Percentiles rank a stretch among this genome's conserved stretches.
phyloP scores from a whole-genome alignment of 2,329 filamentous ascomycete genomes.

The Fusarium beomiforme region DNA sequence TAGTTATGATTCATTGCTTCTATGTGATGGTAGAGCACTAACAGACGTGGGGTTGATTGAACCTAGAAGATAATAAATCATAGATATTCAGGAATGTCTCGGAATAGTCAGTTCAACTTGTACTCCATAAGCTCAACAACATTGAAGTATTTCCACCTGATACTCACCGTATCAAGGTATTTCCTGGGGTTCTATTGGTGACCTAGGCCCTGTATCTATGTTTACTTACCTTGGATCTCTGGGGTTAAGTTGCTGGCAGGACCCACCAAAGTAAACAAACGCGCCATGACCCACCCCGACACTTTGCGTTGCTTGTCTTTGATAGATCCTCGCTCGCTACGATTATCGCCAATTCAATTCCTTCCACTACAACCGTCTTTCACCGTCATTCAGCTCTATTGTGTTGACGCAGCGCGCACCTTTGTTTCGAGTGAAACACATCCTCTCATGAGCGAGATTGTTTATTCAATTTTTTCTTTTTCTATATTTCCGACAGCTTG shows the following conservation, averaged over 20 bases:
- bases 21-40: not conserved
- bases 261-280: conserved; percentile 50
- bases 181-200: not conserved
- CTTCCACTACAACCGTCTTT: conserved; percentile 27
- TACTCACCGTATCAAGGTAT: not conserved
- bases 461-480: conserved; percentile 17
- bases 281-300: conserved; percentile 41
- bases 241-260: conserved; percentile 4
- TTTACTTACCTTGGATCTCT: conserved; percentile 30
- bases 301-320: conserved; percentile 16
- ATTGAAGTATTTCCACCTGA: not conserved
- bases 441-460: conserved; percentile 34
- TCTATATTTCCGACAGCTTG: conserved; percentile 7
- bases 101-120: not conserved
- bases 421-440: conserved; percentile 4
- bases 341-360: conserved; percentile 32
- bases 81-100: not conserved
- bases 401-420: conserved; percentile 9
- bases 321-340: conserved; percentile 9
- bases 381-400: conserved; percentile 1
- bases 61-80: not conserved
- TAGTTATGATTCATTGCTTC: not conserved
- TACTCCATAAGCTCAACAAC: not conserved
- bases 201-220: not conserved
- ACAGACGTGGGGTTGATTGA: not conserved